These are phyloP conservation scores for Mucor sp. DNA, from an alignment of 371 early-diverging fungal genomes.

Conservation along the genomic window DNA sequence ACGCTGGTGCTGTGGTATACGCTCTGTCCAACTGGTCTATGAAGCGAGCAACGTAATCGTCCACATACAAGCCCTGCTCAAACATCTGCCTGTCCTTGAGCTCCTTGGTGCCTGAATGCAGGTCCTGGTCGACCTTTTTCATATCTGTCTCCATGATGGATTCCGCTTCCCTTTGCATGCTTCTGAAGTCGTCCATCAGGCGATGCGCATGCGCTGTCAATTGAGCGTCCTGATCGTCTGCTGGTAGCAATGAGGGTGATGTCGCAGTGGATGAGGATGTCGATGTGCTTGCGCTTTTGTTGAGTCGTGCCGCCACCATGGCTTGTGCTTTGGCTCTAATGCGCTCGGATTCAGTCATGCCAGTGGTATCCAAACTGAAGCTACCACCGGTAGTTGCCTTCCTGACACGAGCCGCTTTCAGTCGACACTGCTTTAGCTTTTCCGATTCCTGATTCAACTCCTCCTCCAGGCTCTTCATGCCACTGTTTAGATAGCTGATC, in stretches of 20 bases:
- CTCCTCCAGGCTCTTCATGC: conserved; percentile 20
- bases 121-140: conserved; percentile 15
- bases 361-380: neutral
- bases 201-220: neutral
- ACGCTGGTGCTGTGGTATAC: neutral
- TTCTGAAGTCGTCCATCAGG: neutral
- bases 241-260: neutral
- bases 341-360: conserved; percentile 35
- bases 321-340: conserved; percentile 43
- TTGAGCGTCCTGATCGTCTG: neutral
- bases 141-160: conserved; percentile 19
- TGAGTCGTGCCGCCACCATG: conserved; percentile 39
- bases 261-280: neutral
- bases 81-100: conserved; percentile 45
- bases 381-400: neutral
- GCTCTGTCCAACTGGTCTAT: conserved; percentile 31
- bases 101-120: conserved; percentile 13
- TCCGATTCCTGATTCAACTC: conserved; percentile 29
- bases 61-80: conserved; percentile 46
- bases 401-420: conserved; percentile 16
- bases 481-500: conserved; percentile 36
- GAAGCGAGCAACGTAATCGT: conserved; percentile 36
- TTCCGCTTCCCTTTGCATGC: neutral
- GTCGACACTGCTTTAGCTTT: conserved; percentile 12
- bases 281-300: conserved; percentile 7